Percentiles rank a stretch among this genome's conserved stretches.
Conservation (phyloP, 495 filamentous ascomycete genomes). For the Lasiosphaeria miniovina region DNA sequence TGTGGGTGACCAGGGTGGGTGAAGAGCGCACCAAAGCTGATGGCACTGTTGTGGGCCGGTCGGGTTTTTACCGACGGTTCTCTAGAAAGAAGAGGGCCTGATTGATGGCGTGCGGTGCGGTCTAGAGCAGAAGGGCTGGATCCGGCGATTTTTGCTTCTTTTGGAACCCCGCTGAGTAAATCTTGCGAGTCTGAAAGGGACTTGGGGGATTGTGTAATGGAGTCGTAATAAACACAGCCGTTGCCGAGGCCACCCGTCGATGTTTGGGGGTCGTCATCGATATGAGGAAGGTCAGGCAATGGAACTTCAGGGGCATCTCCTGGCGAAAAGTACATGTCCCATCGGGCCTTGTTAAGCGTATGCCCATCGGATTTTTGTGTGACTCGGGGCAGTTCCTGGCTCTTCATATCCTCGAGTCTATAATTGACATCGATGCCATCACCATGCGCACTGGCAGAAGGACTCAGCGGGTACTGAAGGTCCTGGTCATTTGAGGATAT, state of each 20-base stretch:
- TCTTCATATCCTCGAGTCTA: conserved; percentile 5
- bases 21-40: not conserved
- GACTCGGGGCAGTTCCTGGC: not conserved
- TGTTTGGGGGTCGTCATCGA: not conserved
- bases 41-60: not conserved
- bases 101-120: not conserved
- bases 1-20: not conserved
- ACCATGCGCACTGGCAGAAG: not conserved
- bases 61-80: not conserved
- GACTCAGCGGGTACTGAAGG: not conserved
- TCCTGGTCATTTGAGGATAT: not conserved
- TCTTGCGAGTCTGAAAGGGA: conserved; percentile 8
- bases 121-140: not conserved
- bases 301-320: conserved; percentile 8
- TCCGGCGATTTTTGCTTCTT: not conserved
- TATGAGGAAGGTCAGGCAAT: conserved; percentile 9
- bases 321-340: conserved; percentile 6
- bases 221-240: not conserved
- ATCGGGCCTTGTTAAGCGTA: not conserved
- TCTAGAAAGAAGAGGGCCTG: not conserved
- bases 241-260: not conserved
- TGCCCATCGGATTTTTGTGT: not conserved
- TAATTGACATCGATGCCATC: conserved; percentile 15
- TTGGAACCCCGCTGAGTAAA: not conserved
- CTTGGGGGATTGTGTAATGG: not conserved